A percentile compares a stretch with the other conserved stretches of the same genome.
Conservation (phyloP, 192 early-diverging fungal species). For the Backusella liffmaniae region DNA sequence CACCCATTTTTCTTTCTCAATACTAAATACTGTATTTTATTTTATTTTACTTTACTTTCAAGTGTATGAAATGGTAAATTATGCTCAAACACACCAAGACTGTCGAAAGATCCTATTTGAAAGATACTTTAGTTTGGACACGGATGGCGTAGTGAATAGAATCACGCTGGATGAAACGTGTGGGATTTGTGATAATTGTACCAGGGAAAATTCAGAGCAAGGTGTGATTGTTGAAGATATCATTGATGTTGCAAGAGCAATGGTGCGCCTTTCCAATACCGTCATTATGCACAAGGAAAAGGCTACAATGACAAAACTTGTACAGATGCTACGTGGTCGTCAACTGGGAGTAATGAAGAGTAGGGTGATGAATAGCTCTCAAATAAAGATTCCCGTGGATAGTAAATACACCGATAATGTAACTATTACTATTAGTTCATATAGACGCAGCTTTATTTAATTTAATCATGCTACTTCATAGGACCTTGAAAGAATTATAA, state of each 20-base stretch:
- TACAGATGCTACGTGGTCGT: constrained; percentile 42
- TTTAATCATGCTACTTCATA: constrained; percentile 22
- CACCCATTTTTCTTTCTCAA: background rate
- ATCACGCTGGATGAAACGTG: constrained; percentile 28
- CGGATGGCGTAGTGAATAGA: constrained; percentile 26
- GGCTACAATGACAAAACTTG: constrained; percentile 52
- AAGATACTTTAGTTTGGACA: constrained; percentile 47
- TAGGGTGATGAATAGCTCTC: background rate
- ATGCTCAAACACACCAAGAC: constrained; percentile 58
- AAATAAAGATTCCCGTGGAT: constrained; percentile 10
- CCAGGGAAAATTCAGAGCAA: constrained; percentile 35
- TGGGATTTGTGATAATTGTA: constrained; percentile 50
- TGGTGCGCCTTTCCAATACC: constrained; percentile 28
- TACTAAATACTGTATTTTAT: background rate
- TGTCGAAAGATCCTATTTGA: constrained; percentile 66
- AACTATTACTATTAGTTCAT: background rate
- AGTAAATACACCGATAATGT: constrained; percentile 1
- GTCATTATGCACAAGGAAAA: constrained; percentile 37
- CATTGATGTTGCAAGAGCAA: constrained; percentile 35
- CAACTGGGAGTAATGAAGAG: constrained; percentile 28
- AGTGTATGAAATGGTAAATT: constrained; percentile 61
- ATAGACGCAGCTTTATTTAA: background rate
- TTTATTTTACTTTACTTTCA: background rate
- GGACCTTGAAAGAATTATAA: constrained; percentile 59
- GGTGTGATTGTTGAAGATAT: constrained; percentile 47